These are phyloP conservation scores for Crucihimalaya himalaica DNA, from an alignment of 345 rosid genomes.

Conservation along the genomic window DNA sequence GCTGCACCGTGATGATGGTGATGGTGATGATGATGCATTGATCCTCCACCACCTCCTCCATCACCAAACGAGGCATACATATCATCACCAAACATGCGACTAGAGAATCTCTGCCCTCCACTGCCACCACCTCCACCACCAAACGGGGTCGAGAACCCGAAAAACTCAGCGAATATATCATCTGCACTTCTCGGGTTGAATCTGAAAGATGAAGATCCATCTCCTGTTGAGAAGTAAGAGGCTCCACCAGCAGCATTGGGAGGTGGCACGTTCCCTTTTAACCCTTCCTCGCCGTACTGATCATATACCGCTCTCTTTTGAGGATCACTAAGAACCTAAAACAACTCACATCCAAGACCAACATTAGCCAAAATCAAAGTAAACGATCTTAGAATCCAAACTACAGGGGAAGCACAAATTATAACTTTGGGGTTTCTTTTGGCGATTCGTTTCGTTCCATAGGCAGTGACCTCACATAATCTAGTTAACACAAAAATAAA, in stretches of 20 bases:
- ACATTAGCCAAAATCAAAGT: background rate
- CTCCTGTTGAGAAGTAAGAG: slow-evolving; percentile 74
- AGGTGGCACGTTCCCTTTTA: slow-evolving; percentile 77
- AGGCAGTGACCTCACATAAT: background rate
- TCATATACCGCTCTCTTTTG: slow-evolving; percentile 74
- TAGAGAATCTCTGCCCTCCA: slow-evolving; percentile 51
- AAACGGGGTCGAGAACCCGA: slow-evolving; percentile 62
- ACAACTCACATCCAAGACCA: slow-evolving; percentile 15
- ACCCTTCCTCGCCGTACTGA: slow-evolving; percentile 79
- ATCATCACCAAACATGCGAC: slow-evolving; percentile 67
- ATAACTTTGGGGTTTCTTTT: too few species aligned
- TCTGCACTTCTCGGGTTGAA: slow-evolving; percentile 69
- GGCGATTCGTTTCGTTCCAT: too few species aligned
- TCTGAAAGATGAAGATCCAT: slow-evolving; percentile 59
- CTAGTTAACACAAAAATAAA: background rate
- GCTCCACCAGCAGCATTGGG: slow-evolving; percentile 64
- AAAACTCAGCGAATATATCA: slow-evolving; percentile 75
- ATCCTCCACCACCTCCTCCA: slow-evolving; percentile 45
- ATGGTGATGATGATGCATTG: slow-evolving; percentile 44
- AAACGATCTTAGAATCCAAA: background rate
- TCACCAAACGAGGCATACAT: slow-evolving; percentile 57
- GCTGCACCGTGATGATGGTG: slow-evolving; percentile 40
- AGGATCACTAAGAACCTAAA: slow-evolving; percentile 80
- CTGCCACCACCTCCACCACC: slow-evolving; percentile 47
- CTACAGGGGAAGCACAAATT: too few species aligned